phyloP scores from a whole-genome alignment of 2,329 filamentous ascomycete genomes.

The Paracoccidioides brasiliensis region DNA sequence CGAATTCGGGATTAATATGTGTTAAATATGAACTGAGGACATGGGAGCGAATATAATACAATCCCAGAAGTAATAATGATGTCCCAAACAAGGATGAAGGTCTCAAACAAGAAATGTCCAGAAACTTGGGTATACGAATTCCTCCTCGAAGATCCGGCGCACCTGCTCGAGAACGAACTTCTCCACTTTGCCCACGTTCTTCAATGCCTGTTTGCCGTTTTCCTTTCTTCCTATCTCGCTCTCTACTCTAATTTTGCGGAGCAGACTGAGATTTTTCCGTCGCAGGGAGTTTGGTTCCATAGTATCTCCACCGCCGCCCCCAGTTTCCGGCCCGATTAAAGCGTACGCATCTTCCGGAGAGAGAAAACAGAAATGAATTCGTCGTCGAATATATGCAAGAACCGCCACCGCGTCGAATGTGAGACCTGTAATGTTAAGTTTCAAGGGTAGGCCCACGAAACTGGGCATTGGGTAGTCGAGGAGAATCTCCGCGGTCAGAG shows the following conservation, averaged over 20 bases:
- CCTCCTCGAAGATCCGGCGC: conserved; percentile 91
- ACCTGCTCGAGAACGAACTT: conserved; percentile 95
- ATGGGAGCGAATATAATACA: not conserved
- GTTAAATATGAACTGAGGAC: not conserved
- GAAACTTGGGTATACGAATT: conserved; percentile 96
- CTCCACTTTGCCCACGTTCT: conserved; percentile 98
- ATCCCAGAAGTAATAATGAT: not conserved
- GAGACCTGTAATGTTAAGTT: conserved; percentile 86
- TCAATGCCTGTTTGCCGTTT: conserved; percentile 82
- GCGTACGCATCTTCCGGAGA: conserved; percentile 81
- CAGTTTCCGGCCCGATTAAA: conserved; percentile 39
- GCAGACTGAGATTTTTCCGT: conserved; percentile 53
- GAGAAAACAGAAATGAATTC: conserved; percentile 87
- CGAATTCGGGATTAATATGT: not conserved
- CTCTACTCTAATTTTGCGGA: conserved; percentile 91
- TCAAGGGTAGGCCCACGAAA: conserved; percentile 89
- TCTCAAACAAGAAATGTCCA: conserved; percentile 84
- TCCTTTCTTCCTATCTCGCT: conserved; percentile 94
- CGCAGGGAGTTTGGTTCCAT: conserved; percentile 17
- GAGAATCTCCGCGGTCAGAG: conserved; percentile 85
- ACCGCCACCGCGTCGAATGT: conserved; percentile 93
- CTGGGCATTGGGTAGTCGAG: conserved; percentile 98
- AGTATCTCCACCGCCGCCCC: conserved; percentile 10
- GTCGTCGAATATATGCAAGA: conserved; percentile 75
- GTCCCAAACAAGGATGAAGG: not conserved